phyloP scores from a whole-genome alignment of 306 rosid genomes.

The Inga laurina region DNA sequence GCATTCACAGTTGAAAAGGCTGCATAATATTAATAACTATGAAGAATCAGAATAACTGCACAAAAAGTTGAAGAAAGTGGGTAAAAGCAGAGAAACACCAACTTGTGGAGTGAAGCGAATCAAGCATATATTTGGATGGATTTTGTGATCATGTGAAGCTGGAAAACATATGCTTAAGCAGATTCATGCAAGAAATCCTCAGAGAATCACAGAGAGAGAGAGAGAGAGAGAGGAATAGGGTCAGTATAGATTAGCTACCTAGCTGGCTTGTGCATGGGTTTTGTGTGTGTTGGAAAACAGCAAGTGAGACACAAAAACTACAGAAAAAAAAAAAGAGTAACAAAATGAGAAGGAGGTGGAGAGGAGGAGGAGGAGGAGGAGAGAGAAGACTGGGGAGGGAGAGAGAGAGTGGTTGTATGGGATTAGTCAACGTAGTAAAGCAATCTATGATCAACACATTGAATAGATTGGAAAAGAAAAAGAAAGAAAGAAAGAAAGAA shows the following conservation, averaged over 20 bases:
- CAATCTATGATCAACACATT: slow-evolving; percentile 57
- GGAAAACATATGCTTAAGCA: slow-evolving; percentile 23
- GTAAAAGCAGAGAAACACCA: slow-evolving; percentile 38
- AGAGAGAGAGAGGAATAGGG: slow-evolving; percentile 8
- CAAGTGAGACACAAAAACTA: slow-evolving; percentile 40
- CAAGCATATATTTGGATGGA: slow-evolving; percentile 26
- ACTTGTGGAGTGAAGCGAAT: background rate
- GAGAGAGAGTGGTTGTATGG: slow-evolving; percentile 55
- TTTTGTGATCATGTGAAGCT: slow-evolving; percentile 37
- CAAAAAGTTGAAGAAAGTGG: slow-evolving; percentile 38
- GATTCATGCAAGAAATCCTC: slow-evolving; percentile 54
- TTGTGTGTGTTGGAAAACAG: slow-evolving; percentile 35
- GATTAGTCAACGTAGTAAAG: slow-evolving; percentile 87
- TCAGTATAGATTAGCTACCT: slow-evolving; percentile 1
- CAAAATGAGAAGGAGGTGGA: slow-evolving; percentile 21
- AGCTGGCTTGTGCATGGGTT: slow-evolving; percentile 23
- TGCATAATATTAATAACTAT: slow-evolving; percentile 6
- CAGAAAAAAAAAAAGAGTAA: slow-evolving; percentile 32
- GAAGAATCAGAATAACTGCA: background rate
- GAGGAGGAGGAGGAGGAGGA: slow-evolving; percentile 39
- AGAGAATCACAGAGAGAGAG: slow-evolving; percentile 25
- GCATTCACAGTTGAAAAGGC: slow-evolving; percentile 34
- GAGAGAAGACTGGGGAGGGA: background rate
- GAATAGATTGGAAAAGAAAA: slow-evolving; percentile 8
- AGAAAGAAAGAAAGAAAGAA: background rate